Conservation (phyloP, 1,284 basidiomycete genomes). For the Pseudozyma sp. region DNA sequence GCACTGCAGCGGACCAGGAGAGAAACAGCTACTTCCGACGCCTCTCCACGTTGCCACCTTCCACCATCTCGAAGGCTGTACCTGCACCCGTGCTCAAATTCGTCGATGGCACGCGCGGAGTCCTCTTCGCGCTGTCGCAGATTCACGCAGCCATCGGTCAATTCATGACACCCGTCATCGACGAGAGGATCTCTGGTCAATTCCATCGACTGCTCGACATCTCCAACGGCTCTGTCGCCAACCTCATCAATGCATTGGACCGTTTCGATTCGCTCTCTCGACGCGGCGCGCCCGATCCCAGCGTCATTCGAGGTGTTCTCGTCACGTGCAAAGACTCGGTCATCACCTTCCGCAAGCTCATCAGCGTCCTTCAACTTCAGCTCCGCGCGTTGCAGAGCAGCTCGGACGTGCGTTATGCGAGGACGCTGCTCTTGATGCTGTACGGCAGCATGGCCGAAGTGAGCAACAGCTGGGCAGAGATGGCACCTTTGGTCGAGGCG, state of each 20-base stretch:
- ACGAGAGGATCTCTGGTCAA: constrained; percentile 77
- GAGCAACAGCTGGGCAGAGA: constrained; percentile 82
- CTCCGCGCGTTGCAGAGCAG: constrained; percentile 77
- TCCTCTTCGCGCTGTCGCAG: constrained; percentile 92
- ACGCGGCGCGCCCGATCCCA: constrained; percentile 76
- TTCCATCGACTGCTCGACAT: constrained; percentile 69
- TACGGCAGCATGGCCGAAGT: constrained; percentile 92
- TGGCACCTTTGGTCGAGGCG: constrained; percentile 79
- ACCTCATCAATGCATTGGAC: constrained; percentile 88
- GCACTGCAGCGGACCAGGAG: constrained; percentile 73
- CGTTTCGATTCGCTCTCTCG: constrained; percentile 88
- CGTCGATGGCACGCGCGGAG: constrained; percentile 87
- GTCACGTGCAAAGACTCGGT: constrained; percentile 88
- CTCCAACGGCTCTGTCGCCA: constrained; percentile 82
- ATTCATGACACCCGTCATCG: constrained; percentile 85
- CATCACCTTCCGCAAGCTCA: constrained; percentile 85
- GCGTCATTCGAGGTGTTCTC: constrained; percentile 81
- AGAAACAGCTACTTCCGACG: constrained; percentile 90
- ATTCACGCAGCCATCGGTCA: constrained; percentile 89
- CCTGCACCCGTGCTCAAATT: constrained; percentile 80
- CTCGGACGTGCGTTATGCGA: constrained; percentile 86
- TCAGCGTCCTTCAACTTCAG: constrained; percentile 84
- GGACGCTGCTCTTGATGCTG: constrained; percentile 87
- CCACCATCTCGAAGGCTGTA: constrained; percentile 77
- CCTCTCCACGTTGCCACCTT: constrained; percentile 78